Conservation (phyloP, 2,329 filamentous ascomycete genomes). For the Pestalotiopsis fici region DNA sequence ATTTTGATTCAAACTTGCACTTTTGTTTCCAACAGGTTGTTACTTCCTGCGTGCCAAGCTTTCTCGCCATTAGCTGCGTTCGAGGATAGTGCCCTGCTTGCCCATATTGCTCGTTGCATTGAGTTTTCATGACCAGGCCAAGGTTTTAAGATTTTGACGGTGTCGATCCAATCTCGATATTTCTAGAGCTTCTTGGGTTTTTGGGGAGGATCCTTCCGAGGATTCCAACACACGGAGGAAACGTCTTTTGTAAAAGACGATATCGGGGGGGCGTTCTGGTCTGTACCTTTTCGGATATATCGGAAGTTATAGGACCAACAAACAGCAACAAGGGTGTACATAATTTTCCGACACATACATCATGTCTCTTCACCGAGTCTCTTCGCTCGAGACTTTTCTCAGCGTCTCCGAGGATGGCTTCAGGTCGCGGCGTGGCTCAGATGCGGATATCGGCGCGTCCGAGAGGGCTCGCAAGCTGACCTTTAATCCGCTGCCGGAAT, state of each 20-base stretch:
- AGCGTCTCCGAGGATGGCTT: constrained; percentile 34
- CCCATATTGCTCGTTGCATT: too few species aligned
- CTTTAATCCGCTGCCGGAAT: constrained; percentile 56
- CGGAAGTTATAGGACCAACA: not conserved
- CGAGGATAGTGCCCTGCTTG: too few species aligned
- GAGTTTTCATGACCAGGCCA: not conserved
- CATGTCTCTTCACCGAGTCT: constrained; percentile 56
- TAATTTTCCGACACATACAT: constrained; percentile 8
- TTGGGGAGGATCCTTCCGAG: too few species aligned
- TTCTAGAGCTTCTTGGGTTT: not conserved
- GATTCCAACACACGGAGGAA: too few species aligned
- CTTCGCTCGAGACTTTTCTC: constrained; percentile 54
- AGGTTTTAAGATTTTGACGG: not conserved
- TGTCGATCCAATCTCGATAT: not conserved
- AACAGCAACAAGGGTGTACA: not conserved
- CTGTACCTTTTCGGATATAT: not conserved
- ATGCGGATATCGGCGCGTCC: constrained; percentile 43
- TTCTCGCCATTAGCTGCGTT: not conserved
- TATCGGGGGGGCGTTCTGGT: not conserved
- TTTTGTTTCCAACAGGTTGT: not conserved
- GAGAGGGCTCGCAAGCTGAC: constrained; percentile 49
- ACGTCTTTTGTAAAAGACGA: not conserved
- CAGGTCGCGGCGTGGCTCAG: constrained; percentile 38
- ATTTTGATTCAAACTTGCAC: too few species aligned
- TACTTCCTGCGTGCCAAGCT: not conserved